Percentiles rank a stretch among this genome's conserved stretches.
Conservation (phyloP, 306 rosid genomes). For the Carpinus fangiana region DNA sequence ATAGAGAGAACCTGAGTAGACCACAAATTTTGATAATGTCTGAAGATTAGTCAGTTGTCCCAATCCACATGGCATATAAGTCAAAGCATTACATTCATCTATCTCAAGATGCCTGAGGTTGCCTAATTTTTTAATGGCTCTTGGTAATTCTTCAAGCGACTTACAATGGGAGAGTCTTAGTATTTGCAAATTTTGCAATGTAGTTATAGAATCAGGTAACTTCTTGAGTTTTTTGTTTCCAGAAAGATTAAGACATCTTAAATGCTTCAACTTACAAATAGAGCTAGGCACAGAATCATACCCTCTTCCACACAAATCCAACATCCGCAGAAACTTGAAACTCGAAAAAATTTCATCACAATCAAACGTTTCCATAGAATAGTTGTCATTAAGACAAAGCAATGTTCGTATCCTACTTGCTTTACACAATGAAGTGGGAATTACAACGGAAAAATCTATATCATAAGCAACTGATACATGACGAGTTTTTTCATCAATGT, state of each 20-base stretch:
- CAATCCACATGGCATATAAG: conserved; percentile 25
- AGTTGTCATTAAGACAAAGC: not conserved
- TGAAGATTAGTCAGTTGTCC: conserved; percentile 24
- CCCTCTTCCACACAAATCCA: conserved; percentile 1
- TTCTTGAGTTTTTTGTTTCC: not conserved
- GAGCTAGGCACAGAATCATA: not conserved
- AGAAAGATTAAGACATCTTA: conserved; percentile 38
- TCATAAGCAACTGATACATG: conserved; percentile 9
- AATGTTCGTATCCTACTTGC: conserved; percentile 27
- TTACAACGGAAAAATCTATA: not conserved
- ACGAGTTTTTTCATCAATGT: not conserved
- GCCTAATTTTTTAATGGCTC: conserved; percentile 8
- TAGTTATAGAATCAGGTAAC: conserved; percentile 22
- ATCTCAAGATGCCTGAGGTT: conserved; percentile 34
- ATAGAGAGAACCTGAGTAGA: too few species aligned
- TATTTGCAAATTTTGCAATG: conserved; percentile 26
- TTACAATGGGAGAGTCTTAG: conserved; percentile 17
- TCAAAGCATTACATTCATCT: conserved; percentile 10
- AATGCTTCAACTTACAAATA: conserved; percentile 21
- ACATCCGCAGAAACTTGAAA: conserved; percentile 18
- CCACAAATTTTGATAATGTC: conserved; percentile 9
- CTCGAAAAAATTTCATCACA: not conserved
- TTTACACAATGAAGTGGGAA: not conserved
- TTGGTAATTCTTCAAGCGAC: conserved; percentile 16
- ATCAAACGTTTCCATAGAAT: accelerated